Percentiles rank a stretch among this genome's conserved stretches.
These are phyloP conservation scores for Hypoxylon sp. DNA, from an alignment of 2,329 filamentous ascomycete species.

Conservation along the genomic window DNA sequence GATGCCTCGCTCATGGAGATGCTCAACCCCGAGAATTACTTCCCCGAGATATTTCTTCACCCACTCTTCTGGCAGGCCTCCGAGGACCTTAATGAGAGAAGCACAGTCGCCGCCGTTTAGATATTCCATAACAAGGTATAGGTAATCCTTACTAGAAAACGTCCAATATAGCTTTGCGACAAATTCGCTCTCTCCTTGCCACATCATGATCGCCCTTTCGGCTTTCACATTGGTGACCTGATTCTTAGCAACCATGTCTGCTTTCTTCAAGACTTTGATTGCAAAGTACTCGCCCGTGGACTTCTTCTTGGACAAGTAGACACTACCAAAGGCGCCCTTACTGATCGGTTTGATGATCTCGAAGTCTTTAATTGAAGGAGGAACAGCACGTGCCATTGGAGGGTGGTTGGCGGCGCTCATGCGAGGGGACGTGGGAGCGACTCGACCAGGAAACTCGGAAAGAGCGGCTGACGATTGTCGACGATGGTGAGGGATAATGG, in stretches of 20 bases:
- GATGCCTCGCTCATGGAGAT: conserved; percentile 92
- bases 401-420: conserved; percentile 80
- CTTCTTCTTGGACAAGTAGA: conserved; percentile 98
- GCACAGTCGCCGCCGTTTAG: conserved; percentile 97
- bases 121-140: conserved; percentile 99
- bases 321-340: conserved; percentile 97
- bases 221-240: conserved; percentile 99
- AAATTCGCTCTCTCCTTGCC: conserved; percentile 99
- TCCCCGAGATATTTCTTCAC: conserved; percentile 97
- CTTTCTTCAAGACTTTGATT: conserved; percentile 98
- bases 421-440: conserved; percentile 85
- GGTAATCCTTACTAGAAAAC: conserved; percentile 98
- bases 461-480: conserved; percentile 92
- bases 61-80: conserved; percentile 95
- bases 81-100: conserved; percentile 93
- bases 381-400: conserved; percentile 86
- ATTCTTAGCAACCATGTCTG: conserved; percentile 99
- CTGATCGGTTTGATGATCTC: conserved; percentile 99
- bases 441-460: conserved; percentile 73
- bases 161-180: conserved; percentile 99
- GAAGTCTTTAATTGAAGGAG: conserved; percentile 98
- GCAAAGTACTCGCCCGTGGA: conserved; percentile 98
- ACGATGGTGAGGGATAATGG: conserved; percentile 75
- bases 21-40: conserved; percentile 95
- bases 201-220: conserved; percentile 99